Conservation (phyloP, 2,329 filamentous ascomycete species). For the Calonectria pauciramosa region DNA sequence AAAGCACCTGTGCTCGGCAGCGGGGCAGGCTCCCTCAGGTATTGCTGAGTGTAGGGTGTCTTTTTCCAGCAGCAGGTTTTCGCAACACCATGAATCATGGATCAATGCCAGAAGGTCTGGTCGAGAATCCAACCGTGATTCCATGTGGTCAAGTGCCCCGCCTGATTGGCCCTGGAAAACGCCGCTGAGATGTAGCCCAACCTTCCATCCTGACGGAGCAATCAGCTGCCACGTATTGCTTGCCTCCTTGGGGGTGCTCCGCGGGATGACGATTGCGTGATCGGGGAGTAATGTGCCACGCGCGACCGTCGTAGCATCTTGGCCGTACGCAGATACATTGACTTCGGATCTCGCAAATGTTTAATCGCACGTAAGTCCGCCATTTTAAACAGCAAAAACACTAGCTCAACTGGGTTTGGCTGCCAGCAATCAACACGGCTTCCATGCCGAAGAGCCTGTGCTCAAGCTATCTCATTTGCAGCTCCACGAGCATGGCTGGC, state of each 20-base stretch:
- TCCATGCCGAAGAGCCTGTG: not conserved
- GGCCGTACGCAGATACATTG: constrained; percentile 15
- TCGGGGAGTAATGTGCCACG: constrained; percentile 29
- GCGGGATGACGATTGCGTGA: constrained; percentile 39
- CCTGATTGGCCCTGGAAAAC: not conserved
- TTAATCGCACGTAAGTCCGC: not conserved
- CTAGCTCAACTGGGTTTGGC: not conserved
- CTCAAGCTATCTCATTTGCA: not conserved
- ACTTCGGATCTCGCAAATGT: constrained; percentile 38
- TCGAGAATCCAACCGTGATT: not conserved
- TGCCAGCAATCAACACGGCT: not conserved
- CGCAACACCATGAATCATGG: constrained; percentile 8
- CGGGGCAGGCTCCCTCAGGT: constrained; percentile 1
- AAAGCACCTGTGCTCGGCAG: not conserved
- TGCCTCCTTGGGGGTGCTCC: not conserved
- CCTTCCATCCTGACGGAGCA: not conserved
- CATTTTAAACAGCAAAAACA: not conserved
- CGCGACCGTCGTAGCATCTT: constrained; percentile 18
- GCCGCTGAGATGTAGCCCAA: not conserved
- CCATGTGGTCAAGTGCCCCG: not conserved
- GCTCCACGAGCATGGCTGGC: not conserved
- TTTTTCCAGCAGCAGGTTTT: not conserved
- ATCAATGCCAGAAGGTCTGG: not conserved
- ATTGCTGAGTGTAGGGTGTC: constrained; percentile 9
- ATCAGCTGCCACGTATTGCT: constrained; percentile 24